A percentile compares a stretch with the other conserved stretches of the same genome.
Evolutionary conservation across 257 asterid genomes (phyloP).

Genomic region (Gentiana straminea): DNA sequence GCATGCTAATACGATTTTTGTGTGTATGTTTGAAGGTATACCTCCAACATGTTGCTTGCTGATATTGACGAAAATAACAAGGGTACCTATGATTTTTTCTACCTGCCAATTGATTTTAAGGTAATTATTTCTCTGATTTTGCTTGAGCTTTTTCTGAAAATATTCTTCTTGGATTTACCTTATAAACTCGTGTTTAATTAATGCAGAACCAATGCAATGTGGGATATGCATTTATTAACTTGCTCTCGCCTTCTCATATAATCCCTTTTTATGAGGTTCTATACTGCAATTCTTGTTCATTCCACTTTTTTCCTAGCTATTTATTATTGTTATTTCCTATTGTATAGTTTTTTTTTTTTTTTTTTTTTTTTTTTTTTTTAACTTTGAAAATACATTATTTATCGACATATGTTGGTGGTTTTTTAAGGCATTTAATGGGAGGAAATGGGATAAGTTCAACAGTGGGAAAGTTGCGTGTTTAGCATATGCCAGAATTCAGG

Average conservation of each 20-base stretch:
- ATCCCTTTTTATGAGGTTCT: constrained; percentile 63
- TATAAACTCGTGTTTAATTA: constrained; percentile 1
- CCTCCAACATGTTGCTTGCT: constrained; percentile 70
- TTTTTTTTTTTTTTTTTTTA: too few relatives aligned
- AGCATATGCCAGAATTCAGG: constrained; percentile 82
- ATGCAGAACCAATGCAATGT: constrained; percentile 87
- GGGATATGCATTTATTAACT: constrained; percentile 83
- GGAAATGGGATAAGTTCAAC: constrained; percentile 75
- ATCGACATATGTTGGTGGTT: not conserved
- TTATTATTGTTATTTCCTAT: too few relatives aligned
- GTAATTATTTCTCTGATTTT: constrained; percentile 16
- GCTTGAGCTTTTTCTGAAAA: not conserved
- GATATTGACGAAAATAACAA: constrained; percentile 54
- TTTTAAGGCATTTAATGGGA: constrained; percentile 57
- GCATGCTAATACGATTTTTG: not conserved
- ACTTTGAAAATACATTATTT: too few relatives aligned
- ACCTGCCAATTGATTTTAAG: constrained; percentile 85
- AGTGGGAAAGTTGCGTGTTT: constrained; percentile 70
- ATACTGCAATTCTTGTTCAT: not conserved
- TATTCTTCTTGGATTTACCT: constrained; percentile 2
- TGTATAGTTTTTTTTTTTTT: too few relatives aligned
- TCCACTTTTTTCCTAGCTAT: too few relatives aligned
- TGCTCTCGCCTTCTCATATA: constrained; percentile 55
- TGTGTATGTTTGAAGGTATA: constrained; percentile 37
- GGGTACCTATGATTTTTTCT: constrained; percentile 75